phyloP scores from a whole-genome alignment of 208 protist species.

The Strigomonas galati region DNA sequence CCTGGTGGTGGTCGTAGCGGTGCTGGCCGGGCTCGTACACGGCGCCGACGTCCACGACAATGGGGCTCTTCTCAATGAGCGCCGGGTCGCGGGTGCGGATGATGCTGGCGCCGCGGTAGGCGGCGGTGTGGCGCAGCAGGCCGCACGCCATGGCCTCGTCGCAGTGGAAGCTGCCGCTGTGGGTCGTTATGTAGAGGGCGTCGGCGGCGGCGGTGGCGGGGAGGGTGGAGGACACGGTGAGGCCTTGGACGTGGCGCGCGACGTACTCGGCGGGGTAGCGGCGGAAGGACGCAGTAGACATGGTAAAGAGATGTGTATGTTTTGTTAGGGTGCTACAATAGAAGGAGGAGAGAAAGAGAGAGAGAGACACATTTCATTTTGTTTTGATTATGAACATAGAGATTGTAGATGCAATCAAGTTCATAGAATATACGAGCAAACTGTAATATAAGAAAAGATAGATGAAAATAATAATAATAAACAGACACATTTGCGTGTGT shows the following conservation, averaged over 20 bases:
- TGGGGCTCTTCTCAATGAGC: conserved; percentile 60
- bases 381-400: background rate
- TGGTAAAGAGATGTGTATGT: conserved; percentile 10
- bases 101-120: conserved; percentile 57
- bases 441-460: background rate
- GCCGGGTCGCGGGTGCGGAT: conserved; percentile 84
- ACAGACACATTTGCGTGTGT: background rate
- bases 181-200: conserved; percentile 77
- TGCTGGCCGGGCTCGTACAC: conserved; percentile 82
- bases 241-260: conserved; percentile 42
- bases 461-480: background rate
- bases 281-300: conserved; percentile 10
- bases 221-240: conserved; percentile 38
- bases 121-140: conserved; percentile 71
- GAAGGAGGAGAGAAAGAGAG: conserved; percentile 1
- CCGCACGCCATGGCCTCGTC: conserved; percentile 95
- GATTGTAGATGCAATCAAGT: background rate
- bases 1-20: conserved; percentile 96
- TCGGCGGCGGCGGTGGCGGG: background rate
- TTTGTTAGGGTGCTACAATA: background rate
- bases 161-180: conserved; percentile 93
- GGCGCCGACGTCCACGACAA: conserved; percentile 96
- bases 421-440: background rate
- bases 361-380: background rate
- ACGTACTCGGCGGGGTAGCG: conserved; percentile 52